A percentile compares a stretch with the other conserved stretches of the same genome.
These are phyloP conservation scores for Sicyos baderoa DNA, from an alignment of 306 rosid species.

Conservation along the genomic window DNA sequence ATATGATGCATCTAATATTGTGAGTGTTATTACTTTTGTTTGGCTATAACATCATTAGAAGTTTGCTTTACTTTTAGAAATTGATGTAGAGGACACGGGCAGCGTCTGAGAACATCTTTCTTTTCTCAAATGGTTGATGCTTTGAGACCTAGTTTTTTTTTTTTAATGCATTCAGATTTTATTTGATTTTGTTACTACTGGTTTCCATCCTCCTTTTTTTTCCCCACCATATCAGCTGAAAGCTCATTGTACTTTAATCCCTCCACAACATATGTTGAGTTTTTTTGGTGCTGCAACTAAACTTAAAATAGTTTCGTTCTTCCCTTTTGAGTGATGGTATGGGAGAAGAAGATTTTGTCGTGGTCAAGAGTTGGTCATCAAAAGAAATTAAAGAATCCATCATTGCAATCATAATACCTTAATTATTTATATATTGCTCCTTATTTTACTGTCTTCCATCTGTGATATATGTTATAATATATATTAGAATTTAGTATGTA, in stretches of 20 bases:
- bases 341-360: not conserved
- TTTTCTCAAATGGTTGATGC: not conserved
- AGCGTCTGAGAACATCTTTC: not conserved
- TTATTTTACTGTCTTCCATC: not conserved
- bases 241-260: not conserved
- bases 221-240: not conserved
- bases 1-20: conserved; percentile 2
- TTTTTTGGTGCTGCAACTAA: not conserved
- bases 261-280: not conserved
- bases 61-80: not conserved
- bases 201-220: not conserved
- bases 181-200: not conserved
- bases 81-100: not conserved
- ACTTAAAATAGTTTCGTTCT: not conserved
- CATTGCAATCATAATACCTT: not conserved
- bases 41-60: not conserved
- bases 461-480: not conserved
- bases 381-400: too few species aligned
- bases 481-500: too few species aligned
- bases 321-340: not conserved
- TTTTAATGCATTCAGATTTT: not conserved
- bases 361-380: not conserved
- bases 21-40: not conserved
- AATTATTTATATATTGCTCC: not conserved
- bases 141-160: not conserved